Percentiles rank a stretch among this genome's conserved stretches.
Evolutionary conservation across 2,329 filamentous ascomycete genomes (phyloP).

Genomic region (Cercospora citrullina): DNA sequence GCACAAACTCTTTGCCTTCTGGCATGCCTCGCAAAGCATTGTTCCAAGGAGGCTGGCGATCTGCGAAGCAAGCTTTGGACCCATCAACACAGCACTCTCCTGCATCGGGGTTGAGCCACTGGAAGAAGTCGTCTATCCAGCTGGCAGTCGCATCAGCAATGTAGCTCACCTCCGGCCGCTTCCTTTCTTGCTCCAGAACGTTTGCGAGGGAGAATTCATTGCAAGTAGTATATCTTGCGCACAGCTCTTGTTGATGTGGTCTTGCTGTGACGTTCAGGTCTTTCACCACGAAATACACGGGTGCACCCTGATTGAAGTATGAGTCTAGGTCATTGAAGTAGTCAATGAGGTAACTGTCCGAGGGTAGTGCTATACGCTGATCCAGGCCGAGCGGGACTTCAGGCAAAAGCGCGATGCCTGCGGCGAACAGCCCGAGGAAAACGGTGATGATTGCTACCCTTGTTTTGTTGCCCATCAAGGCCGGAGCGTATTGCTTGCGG

Average conservation of each 20-base stretch:
- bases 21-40: constrained; percentile 89
- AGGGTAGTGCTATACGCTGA: constrained; percentile 90
- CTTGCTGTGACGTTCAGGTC: constrained; percentile 76
- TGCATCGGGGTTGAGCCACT: constrained; percentile 88
- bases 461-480: constrained; percentile 74
- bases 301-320: constrained; percentile 88
- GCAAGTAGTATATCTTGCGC: constrained; percentile 88
- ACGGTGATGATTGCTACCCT: constrained; percentile 75
- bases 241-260: constrained; percentile 77
- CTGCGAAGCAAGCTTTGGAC: constrained; percentile 70
- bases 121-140: constrained; percentile 96
- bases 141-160: constrained; percentile 85
- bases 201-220: constrained; percentile 81
- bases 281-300: constrained; percentile 92
- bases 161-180: constrained; percentile 82
- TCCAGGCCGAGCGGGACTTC: constrained; percentile 84
- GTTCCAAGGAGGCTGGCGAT: constrained; percentile 81
- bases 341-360: constrained; percentile 88
- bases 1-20: constrained; percentile 83
- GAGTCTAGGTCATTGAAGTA: constrained; percentile 96
- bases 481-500: constrained; percentile 82
- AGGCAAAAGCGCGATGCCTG: constrained; percentile 80
- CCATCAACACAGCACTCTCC: constrained; percentile 69
- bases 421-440: constrained; percentile 86
- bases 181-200: constrained; percentile 89